phyloP scores from a whole-genome alignment of 2,329 filamentous ascomycete genomes.

The Neofusicoccum sp. region DNA sequence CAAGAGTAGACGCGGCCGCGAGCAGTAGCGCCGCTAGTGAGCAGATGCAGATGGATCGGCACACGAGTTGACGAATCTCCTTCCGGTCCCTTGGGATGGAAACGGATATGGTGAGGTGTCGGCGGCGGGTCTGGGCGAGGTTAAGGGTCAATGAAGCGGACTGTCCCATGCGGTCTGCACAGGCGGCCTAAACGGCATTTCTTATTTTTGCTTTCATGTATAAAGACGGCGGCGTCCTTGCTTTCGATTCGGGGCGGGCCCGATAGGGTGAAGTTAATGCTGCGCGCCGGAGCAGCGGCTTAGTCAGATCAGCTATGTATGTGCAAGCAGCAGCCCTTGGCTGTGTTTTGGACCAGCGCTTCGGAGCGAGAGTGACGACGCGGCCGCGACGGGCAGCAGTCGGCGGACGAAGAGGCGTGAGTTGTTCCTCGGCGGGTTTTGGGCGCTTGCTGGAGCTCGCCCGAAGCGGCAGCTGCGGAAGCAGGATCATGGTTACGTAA shows the following conservation, averaged over 20 bases:
- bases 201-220: neutral
- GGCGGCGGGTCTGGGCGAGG: neutral
- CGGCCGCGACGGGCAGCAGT: neutral
- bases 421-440: conserved; percentile 3
- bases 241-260: neutral
- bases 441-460: conserved; percentile 3
- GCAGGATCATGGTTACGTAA: conserved; percentile 6
- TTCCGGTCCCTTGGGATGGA: conserved; percentile 1
- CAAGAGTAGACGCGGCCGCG: neutral
- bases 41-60: neutral
- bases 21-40: neutral
- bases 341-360: neutral
- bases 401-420: neutral
- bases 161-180: neutral
- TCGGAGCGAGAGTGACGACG: neutral
- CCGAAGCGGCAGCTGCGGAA: conserved; percentile 15
- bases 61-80: conserved; percentile 13
- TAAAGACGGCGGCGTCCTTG: neutral
- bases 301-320: conserved; percentile 12
- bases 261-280: neutral
- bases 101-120: neutral
- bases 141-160: neutral
- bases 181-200: neutral
- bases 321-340: conserved; percentile 4
- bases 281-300: neutral